Evolutionary conservation across 768 basidiomycete species (phyloP), one percentile per base, ranked within the genome.

Genomic region (Piloderma croceum): DNA sequence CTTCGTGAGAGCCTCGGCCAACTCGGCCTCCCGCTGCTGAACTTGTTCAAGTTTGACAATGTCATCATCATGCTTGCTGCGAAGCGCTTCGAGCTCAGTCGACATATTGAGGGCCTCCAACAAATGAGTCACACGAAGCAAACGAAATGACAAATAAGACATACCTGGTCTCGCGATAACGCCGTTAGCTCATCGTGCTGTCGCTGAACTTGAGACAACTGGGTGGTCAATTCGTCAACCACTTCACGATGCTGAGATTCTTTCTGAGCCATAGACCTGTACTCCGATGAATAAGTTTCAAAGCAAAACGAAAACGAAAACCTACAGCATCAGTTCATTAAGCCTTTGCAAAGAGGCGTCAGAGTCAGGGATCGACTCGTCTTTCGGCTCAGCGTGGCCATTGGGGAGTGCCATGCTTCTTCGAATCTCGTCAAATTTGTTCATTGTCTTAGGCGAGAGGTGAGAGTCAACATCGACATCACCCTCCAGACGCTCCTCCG

Each of bases 241-340:
- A 76, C 57, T 54, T 94, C 89, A 24, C 79, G 78, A 57, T 98
- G 94, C 24, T 80, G 71, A 4, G 89, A 84, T 60, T 99, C 96
- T 59, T 98, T 98, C 65, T 89, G 84, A 3, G 93, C 93, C 94
- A 98, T 97, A 3, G 94, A 90, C 47, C 91, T 96, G 43, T 10
- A 51, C 33, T 34, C 7, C 21, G 29, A 7, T 45, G 32, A 43
- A 53, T 24, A 42, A 45, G 20, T 33, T 34, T 36, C 31, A 44
- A 50, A 35, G 41, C 23, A 33, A 38, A 36, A 21, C 31, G 23
- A 37, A 41, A 24, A 18, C 7, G 3, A 31, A 23, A 24, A 66
- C 88, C 52, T 54, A 93, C 88, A 84, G 68, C 90, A 97, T 94
- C 12, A 97, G 75, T 52, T 93, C 90, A 51, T 94, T 92, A 25